Base-by-base conservation (phyloP, 2,329 filamentous ascomycete species). In the Sclerotiophoma versabilis region DNA sequence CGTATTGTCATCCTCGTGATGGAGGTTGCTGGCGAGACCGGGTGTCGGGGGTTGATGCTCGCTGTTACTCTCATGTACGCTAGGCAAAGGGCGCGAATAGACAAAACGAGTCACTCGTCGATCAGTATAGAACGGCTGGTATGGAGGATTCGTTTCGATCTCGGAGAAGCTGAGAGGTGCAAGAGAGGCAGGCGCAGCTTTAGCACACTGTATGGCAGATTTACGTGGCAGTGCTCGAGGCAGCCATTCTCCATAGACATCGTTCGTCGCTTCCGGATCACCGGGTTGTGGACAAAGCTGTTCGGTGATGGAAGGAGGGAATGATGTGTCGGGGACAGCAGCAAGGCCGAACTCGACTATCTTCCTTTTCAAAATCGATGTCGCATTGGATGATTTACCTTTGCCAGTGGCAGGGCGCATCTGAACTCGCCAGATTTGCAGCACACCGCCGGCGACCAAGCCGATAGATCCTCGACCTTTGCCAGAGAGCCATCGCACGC, bases 41-140 rank as follows among this genome's bases (percentile, higher is more conserved):
- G 68, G 66, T 15, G 57, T 54, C 1, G 47, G 29, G 9, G 58
- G 29, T 7, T 65, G 63, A 42, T 65, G 61, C 46, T 73, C 71
- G 29, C 57, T 69, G 38, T 51, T 60, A 42, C 66, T 68, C 19
- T 59, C 58, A 4, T 69, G 62, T 7, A 60, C 37, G 5, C 68
- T 63, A 9, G 36, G 11, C 4, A 55, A 29, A 7, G 58, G 56
- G 76, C 42, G 82, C 3, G 75, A 72, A 69, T 88, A 90, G 34
- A 92, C 83, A 62, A 87, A 90, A 23, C 97, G 80, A n/a, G 83
- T 85, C 37, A 98, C 90, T 3, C 93, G 86, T 49, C 87, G 85
- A 69, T 98, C 93, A 0, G 93, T 95, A 72, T 98, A 93, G 78
- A 98, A 97, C 1, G 95, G 93, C 68, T 96, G 93, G 66, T 96